Percentiles rank a stretch among this genome's conserved stretches.
These are phyloP conservation scores for Apiotrichum montevideense DNA, from an alignment of 1,284 basidiomycete genomes.

Conservation along the genomic window DNA sequence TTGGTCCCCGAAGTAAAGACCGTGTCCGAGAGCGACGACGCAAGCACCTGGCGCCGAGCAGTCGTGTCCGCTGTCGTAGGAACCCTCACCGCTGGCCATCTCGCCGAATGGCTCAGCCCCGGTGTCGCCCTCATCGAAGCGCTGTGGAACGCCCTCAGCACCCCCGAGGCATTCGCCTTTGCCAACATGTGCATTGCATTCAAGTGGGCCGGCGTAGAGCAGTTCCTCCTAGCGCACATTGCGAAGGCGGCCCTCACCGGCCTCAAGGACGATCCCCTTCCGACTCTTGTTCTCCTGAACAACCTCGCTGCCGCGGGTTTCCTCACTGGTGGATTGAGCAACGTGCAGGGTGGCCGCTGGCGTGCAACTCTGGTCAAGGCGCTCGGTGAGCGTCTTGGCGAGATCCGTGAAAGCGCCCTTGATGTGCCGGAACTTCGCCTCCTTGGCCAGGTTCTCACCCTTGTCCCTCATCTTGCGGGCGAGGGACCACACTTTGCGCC, in stretches of 20 bases:
- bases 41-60: slow-evolving; percentile 23
- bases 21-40: not conserved
- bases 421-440: slow-evolving; percentile 19
- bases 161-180: slow-evolving; percentile 36
- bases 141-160: slow-evolving; percentile 33
- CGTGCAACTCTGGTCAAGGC: slow-evolving; percentile 30
- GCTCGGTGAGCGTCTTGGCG: slow-evolving; percentile 9
- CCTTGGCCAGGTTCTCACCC: slow-evolving; percentile 28
- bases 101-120: slow-evolving; percentile 46
- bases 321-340: slow-evolving; percentile 39
- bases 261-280: slow-evolving; percentile 29
- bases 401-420: slow-evolving; percentile 1
- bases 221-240: slow-evolving; percentile 40
- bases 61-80: slow-evolving; percentile 31
- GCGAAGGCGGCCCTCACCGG: slow-evolving; percentile 26
- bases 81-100: slow-evolving; percentile 38
- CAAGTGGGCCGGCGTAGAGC: slow-evolving; percentile 45
- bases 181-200: slow-evolving; percentile 38
- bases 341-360: slow-evolving; percentile 47
- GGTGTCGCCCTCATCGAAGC: slow-evolving; percentile 43
- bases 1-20: slow-evolving; percentile 17
- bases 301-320: slow-evolving; percentile 38
- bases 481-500: slow-evolving; percentile 23
- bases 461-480: slow-evolving; percentile 28
- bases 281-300: slow-evolving; percentile 41